These are phyloP conservation scores for Saussurea involucrata DNA, from an alignment of 129 eudicot species.

Conservation along the genomic window DNA sequence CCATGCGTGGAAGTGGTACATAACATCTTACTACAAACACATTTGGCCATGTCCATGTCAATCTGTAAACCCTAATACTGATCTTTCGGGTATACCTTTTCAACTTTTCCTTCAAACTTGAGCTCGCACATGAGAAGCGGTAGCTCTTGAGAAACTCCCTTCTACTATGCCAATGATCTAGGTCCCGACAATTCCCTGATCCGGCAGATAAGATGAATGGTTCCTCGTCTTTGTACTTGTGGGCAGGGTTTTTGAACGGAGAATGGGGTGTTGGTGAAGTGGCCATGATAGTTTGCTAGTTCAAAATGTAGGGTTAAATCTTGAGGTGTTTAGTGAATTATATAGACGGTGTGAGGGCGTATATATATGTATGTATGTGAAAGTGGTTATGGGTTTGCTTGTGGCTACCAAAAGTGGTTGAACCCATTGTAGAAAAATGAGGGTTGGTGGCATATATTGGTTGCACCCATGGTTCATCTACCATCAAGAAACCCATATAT, in stretches of 20 bases:
- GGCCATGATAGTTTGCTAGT: slow-evolving; percentile 11
- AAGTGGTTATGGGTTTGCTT: background rate
- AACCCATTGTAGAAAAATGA: slow-evolving; percentile 25
- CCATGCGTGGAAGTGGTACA: slow-evolving; percentile 25
- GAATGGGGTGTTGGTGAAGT: slow-evolving; percentile 22
- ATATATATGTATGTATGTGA: slow-evolving; percentile 1
- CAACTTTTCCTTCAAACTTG: slow-evolving; percentile 19
- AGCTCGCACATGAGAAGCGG: slow-evolving; percentile 1
- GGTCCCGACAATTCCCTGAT: slow-evolving; percentile 8
- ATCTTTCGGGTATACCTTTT: slow-evolving; percentile 27
- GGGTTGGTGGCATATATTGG: slow-evolving; percentile 35
- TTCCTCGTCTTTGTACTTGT: slow-evolving; percentile 19
- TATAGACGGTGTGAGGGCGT: background rate
- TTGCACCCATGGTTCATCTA: slow-evolving; percentile 33
- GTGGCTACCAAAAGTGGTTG: slow-evolving; percentile 26
- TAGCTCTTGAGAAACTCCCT: slow-evolving; percentile 36
- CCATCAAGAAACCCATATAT: background rate
- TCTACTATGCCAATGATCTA: slow-evolving; percentile 32
- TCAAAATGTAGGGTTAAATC: slow-evolving; percentile 2
- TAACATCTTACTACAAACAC: slow-evolving; percentile 32
- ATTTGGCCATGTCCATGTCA: slow-evolving; percentile 29
- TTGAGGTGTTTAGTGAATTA: background rate
- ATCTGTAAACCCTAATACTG: slow-evolving; percentile 20
- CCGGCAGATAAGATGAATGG: slow-evolving; percentile 1
- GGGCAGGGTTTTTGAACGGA: background rate